Percentiles rank a stretch among this genome's conserved stretches.
Conservation (phyloP, 805 yeast species). For the Barnettozyma sp. region DNA sequence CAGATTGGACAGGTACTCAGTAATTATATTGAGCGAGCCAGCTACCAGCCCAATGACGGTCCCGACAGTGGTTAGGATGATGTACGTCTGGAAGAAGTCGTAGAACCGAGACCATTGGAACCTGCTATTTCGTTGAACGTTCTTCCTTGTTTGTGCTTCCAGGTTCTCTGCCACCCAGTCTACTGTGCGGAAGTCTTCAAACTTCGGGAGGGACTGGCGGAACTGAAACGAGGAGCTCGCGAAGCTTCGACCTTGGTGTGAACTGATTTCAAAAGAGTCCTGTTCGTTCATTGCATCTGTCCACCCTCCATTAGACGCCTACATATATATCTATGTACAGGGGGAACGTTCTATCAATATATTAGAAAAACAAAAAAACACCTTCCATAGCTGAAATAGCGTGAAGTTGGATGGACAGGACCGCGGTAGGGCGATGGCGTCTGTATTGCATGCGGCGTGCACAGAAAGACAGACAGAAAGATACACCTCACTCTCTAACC, state of each 20-base stretch:
- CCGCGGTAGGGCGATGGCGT: too few relatives aligned
- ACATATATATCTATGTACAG: neutral
- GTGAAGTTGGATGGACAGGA: too few relatives aligned
- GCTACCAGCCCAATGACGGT: constrained; percentile 75
- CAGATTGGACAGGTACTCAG: constrained; percentile 79
- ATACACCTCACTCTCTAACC: too few relatives aligned
- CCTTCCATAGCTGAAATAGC: too few relatives aligned
- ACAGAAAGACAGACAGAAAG: too few relatives aligned
- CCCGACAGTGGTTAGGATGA: constrained; percentile 72
- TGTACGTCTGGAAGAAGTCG: constrained; percentile 40
- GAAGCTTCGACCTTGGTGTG: neutral
- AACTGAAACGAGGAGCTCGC: constrained; percentile 3
- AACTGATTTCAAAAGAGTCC: constrained; percentile 5
- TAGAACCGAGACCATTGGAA: constrained; percentile 10
- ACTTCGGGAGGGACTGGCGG: constrained; percentile 30
- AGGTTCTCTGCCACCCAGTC: constrained; percentile 66
- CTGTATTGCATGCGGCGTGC: neutral
- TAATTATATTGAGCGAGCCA: constrained; percentile 68
- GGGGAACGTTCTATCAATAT: too few relatives aligned
- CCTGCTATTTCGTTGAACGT: constrained; percentile 5
- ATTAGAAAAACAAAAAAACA: too few relatives aligned
- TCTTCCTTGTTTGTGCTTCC: constrained; percentile 33
- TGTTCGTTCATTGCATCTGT: too few relatives aligned
- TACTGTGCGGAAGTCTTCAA: constrained; percentile 56
- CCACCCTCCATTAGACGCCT: too few relatives aligned